Evolutionary conservation across 768 basidiomycete species (phyloP).

Genomic region (Amanita pallidorosea): DNA sequence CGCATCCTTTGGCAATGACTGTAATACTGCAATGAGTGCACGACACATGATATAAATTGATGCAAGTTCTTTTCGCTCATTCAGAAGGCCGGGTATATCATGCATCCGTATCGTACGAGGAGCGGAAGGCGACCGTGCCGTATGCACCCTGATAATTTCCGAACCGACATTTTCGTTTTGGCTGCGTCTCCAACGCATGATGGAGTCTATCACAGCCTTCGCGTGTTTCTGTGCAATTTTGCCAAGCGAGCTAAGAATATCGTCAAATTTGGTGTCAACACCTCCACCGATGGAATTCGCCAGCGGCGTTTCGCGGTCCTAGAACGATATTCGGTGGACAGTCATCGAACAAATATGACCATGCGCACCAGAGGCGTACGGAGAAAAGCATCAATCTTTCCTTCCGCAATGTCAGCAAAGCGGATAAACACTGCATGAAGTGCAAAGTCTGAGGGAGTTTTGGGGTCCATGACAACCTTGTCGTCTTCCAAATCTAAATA

Average conservation of each 20-base stretch:
- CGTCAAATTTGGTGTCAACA: conserved; percentile 73
- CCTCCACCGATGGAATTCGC: conserved; percentile 58
- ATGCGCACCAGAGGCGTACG: conserved; percentile 52
- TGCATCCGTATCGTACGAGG: conserved; percentile 26
- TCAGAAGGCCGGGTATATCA: conserved; percentile 41
- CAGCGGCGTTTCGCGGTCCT: conserved; percentile 67
- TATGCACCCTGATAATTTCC: conserved; percentile 42
- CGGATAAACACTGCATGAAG: conserved; percentile 82
- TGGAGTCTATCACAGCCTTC: conserved; percentile 75
- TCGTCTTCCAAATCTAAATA: conserved; percentile 52
- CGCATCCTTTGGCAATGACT: conserved; percentile 62
- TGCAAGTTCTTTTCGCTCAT: conserved; percentile 70
- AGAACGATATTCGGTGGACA: background rate
- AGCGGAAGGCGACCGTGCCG: conserved; percentile 23
- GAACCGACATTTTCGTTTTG: conserved; percentile 53
- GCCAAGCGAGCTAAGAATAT: conserved; percentile 74
- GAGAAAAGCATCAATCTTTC: conserved; percentile 69
- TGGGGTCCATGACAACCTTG: conserved; percentile 57
- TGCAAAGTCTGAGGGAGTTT: conserved; percentile 82
- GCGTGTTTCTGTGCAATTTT: conserved; percentile 79
- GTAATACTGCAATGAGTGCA: conserved; percentile 68
- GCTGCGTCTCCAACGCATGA: conserved; percentile 77
- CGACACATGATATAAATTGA: conserved; percentile 88
- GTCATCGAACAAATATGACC: background rate
- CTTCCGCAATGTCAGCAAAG: conserved; percentile 72